Base-by-base conservation (phyloP, 2,329 filamentous ascomycete species). In the Trichophyton verrucosum region DNA sequence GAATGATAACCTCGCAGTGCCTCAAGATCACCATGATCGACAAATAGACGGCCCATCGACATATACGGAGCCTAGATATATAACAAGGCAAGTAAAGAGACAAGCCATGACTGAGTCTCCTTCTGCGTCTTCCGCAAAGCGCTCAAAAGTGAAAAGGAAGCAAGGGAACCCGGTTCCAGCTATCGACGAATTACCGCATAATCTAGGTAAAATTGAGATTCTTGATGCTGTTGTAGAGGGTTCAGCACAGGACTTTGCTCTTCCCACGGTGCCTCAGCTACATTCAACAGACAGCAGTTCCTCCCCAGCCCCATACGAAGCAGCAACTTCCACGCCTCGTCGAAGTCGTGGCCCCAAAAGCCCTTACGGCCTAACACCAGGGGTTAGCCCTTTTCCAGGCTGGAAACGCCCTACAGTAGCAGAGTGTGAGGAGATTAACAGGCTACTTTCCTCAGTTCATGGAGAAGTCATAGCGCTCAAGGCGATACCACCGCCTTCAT, bases 371-470 rank as follows among this genome's bases (percentile, higher is more conserved):
- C 68, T 84, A 30, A 82, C 76, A 1, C 81, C 81, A 27, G 81
- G 82, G 7, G n/a, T 65, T 40, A 73, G 66, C 0, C 89, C 89
- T 0, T 95, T 86, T 65, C 87, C 88, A 0, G 77, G 86, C 61
- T 86, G 83, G 71, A 66, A 72, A 2, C 80, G 79, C 60, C 89
- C 89, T 0, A 90, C 86, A 0, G 67, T 78, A 0, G 81, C 84
- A 58, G 83, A 89, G 66, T 91, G 88, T 68, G 79, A 86, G 64
- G 80, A 86, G 66, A 86, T 92, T 3, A 82, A 84, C 60, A 74
- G 77, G 0, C 75, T 92, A 1, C 80, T 95, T 0, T 80, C 83
- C 1, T 77, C 78, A 11, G 71, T 83, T 0, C 88, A 95, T 67
- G 87, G 87, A 1, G 78, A 82, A 60, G 80, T 86, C 13, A 76